Evolutionary conservation across 192 early-diverging fungal genomes (phyloP).

Genomic region (Paraglomus occultum): DNA sequence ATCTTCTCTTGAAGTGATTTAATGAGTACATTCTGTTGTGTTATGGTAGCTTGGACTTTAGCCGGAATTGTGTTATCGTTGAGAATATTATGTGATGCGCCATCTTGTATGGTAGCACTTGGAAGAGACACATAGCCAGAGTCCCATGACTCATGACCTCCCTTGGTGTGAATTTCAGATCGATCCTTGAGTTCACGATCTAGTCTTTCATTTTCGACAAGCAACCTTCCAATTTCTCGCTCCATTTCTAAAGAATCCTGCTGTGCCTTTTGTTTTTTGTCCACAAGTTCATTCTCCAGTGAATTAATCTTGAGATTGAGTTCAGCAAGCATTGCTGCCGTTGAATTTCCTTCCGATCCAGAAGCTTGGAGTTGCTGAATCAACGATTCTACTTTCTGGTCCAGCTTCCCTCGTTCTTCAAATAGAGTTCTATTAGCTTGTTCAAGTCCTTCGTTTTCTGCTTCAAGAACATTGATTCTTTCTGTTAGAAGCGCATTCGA

Average conservation of each 20-base stretch:
- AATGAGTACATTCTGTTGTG: constrained; percentile 14
- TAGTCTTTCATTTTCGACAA: constrained; percentile 3
- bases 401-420: constrained; percentile 8
- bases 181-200: background rate
- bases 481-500: background rate
- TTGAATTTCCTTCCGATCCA: constrained; percentile 5
- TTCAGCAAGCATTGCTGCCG: background rate
- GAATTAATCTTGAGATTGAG: background rate
- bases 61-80: background rate
- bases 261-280: constrained; percentile 1
- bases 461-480: constrained; percentile 12
- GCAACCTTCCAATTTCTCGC: background rate
- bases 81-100: no score
- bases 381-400: constrained; percentile 11
- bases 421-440: background rate
- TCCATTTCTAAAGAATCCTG: background rate
- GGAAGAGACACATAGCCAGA: background rate
- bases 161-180: background rate
- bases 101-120: no score
- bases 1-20: constrained; percentile 23
- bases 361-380: background rate
- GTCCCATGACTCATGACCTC: background rate
- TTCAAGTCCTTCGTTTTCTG: constrained; percentile 11
- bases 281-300: constrained; percentile 4
- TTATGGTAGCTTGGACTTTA: constrained; percentile 15